Conservation (phyloP, 768 basidiomycete genomes). For the Boletus subparvulus region DNA sequence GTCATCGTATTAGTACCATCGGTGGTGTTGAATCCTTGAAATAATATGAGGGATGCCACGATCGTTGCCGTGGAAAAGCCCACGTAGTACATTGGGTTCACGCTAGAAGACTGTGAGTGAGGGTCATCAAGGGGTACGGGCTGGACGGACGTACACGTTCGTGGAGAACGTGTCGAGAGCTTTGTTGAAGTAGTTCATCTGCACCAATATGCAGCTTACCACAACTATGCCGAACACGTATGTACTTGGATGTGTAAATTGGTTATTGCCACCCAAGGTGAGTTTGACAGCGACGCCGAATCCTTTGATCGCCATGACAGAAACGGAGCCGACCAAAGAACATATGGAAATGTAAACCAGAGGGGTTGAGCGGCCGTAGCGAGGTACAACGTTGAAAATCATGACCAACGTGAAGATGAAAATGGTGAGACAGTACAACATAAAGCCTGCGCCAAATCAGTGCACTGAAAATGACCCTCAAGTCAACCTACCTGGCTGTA, state of each 20-base stretch:
- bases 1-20: conserved; percentile 80
- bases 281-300: conserved; percentile 97
- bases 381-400: conserved; percentile 84
- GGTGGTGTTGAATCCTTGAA: conserved; percentile 95
- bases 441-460: conserved; percentile 62
- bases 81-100: conserved; percentile 98
- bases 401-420: conserved; percentile 78
- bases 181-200: conserved; percentile 98
- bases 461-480: not conserved
- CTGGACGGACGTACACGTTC: conserved; percentile 72
- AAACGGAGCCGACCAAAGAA: conserved; percentile 91
- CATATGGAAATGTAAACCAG: conserved; percentile 95
- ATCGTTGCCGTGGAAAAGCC: conserved; percentile 94
- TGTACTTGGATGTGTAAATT: conserved; percentile 93
- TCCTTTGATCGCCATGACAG: conserved; percentile 99
- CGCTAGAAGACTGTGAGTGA: conserved; percentile 44
- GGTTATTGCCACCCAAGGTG: conserved; percentile 90
- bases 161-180: conserved; percentile 96
- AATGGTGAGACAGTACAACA: conserved; percentile 87
- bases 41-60: conserved; percentile 91
- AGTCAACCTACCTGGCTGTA: conserved; percentile 74
- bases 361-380: conserved; percentile 84
- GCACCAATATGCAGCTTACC: conserved; percentile 79
- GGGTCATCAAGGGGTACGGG: not conserved
- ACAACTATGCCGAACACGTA: conserved; percentile 91